Evolutionary conservation across 2,329 filamentous ascomycete genomes (phyloP).

Genomic region (Apiospora koreana): DNA sequence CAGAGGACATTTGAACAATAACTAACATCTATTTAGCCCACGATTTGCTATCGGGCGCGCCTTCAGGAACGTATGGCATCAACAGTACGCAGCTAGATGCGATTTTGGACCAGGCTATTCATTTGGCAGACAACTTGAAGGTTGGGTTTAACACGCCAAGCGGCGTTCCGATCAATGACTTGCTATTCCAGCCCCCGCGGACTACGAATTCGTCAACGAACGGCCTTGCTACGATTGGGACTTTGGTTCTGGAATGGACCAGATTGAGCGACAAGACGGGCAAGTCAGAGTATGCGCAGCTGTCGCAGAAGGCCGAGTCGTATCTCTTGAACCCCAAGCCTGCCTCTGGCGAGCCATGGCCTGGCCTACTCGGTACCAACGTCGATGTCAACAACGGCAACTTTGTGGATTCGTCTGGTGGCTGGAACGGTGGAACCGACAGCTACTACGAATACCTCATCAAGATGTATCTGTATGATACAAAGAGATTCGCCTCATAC

Average conservation of each 20-base stretch:
- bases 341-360: constrained; percentile 66
- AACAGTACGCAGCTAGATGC: constrained; percentile 45
- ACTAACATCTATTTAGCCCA: constrained; percentile 48
- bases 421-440: constrained; percentile 77
- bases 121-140: constrained; percentile 71
- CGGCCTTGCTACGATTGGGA: constrained; percentile 75
- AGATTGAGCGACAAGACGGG: constrained; percentile 75
- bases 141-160: constrained; percentile 77
- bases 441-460: constrained; percentile 89
- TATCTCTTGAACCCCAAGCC: constrained; percentile 71
- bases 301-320: constrained; percentile 67
- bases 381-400: constrained; percentile 65
- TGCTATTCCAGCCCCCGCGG: constrained; percentile 58
- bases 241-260: constrained; percentile 82
- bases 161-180: constrained; percentile 71
- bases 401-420: constrained; percentile 68
- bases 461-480: constrained; percentile 87
- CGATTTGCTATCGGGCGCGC: constrained; percentile 71
- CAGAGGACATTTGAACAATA: background rate
- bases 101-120: constrained; percentile 67
- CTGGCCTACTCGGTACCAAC: constrained; percentile 71
- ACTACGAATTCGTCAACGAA: constrained; percentile 58
- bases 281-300: constrained; percentile 62
- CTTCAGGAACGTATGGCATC: constrained; percentile 47
- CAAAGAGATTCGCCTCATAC: constrained; percentile 62